A percentile compares a stretch with the other conserved stretches of the same genome.
Evolutionary conservation across 768 basidiomycete species (phyloP).

Genomic region (Nidula microcarpa): DNA sequence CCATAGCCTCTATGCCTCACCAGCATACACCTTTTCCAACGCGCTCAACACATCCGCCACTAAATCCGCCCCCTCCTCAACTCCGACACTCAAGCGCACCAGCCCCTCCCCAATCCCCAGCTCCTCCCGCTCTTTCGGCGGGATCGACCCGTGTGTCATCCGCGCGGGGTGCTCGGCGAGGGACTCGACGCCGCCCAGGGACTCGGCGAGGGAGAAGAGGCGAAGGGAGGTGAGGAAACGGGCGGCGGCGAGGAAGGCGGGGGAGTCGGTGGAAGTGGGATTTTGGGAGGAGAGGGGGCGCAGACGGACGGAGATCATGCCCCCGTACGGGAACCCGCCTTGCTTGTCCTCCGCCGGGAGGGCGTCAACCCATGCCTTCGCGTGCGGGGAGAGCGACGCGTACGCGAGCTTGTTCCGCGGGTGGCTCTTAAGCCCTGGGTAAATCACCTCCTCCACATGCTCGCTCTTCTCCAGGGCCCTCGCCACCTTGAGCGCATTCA

Average conservation of each 20-base stretch:
- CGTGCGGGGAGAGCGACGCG: slow-evolving; percentile 62
- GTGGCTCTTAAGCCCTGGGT: slow-evolving; percentile 76
- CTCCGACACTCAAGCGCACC: slow-evolving; percentile 79
- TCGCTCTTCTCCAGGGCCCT: slow-evolving; percentile 48
- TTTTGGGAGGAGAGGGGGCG: slow-evolving; percentile 15
- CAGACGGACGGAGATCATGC: slow-evolving; percentile 82
- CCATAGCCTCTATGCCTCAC: too few relatives aligned
- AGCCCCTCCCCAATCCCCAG: slow-evolving; percentile 80
- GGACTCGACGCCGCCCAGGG: slow-evolving; percentile 89
- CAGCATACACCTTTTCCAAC: slow-evolving; percentile 37
- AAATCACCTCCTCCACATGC: slow-evolving; percentile 78
- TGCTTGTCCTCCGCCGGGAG: slow-evolving; percentile 15
- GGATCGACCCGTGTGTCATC: slow-evolving; percentile 88
- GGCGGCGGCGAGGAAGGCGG: slow-evolving; percentile 37
- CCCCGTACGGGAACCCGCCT: slow-evolving; percentile 83
- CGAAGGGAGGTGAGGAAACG: slow-evolving; percentile 62
- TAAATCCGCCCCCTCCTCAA: slow-evolving; percentile 86
- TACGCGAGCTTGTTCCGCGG: slow-evolving; percentile 66
- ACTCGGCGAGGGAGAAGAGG: slow-evolving; percentile 83
- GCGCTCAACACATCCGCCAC: slow-evolving; percentile 69
- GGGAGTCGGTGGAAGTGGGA: slow-evolving; percentile 38
- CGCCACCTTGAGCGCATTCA: slow-evolving; percentile 78
- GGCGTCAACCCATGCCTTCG: slow-evolving; percentile 55
- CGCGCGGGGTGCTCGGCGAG: slow-evolving; percentile 80
- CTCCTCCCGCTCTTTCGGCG: slow-evolving; percentile 57